A percentile compares a stretch with the other conserved stretches of the same genome.
Conservation (phyloP, 345 rosid genomes). For the Syzygium jambos region DNA sequence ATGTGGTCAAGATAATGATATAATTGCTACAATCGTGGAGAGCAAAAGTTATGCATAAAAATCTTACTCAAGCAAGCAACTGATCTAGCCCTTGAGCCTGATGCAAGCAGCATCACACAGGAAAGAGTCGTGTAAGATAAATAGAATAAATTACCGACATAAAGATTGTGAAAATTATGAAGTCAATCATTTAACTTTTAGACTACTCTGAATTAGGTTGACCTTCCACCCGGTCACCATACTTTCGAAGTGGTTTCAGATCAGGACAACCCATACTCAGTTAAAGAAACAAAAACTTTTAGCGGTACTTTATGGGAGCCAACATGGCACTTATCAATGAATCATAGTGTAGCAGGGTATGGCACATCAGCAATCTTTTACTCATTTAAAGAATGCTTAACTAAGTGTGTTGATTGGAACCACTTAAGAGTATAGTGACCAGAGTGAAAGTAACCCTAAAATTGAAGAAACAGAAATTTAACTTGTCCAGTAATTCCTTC, state of each 20-base stretch:
- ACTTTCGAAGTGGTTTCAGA: neutral
- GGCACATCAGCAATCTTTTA: neutral
- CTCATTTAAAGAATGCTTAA: neutral
- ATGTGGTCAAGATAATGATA: neutral
- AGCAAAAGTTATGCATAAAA: neutral
- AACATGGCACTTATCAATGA: neutral
- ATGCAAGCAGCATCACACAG: neutral
- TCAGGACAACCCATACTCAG: neutral
- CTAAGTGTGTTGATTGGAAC: neutral
- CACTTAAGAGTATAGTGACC: neutral
- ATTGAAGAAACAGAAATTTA: neutral
- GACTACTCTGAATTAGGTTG: neutral
- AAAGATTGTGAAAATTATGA: neutral
- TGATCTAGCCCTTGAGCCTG: neutral
- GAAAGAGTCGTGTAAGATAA: neutral
- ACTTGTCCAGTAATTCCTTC: neutral
- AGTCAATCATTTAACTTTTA: neutral
- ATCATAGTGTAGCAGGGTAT: neutral
- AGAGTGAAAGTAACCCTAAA: neutral
- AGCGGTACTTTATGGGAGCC: neutral
- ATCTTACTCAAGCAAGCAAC: neutral
- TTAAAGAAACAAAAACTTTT: neutral
- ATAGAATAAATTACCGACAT: neutral
- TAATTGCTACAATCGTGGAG: neutral
- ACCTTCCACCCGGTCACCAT: neutral